A percentile compares a stretch with the other conserved stretches of the same genome.
Evolutionary conservation across 345 rosid genomes (phyloP).

Genomic region (Linum usitatissimum): DNA sequence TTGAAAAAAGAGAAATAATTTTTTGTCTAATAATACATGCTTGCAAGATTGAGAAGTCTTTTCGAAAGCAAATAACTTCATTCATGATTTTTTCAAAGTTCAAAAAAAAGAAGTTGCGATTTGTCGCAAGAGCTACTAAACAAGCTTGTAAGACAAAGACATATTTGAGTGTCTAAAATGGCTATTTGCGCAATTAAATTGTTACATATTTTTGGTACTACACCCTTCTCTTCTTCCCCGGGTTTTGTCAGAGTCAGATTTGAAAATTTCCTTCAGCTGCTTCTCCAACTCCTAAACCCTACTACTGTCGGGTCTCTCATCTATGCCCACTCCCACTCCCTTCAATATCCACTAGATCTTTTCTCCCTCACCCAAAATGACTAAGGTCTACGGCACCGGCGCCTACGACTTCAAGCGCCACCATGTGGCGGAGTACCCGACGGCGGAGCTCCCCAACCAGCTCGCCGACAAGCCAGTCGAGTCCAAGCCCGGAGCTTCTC

Average conservation of each 20-base stretch:
- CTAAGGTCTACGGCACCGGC: constrained; percentile 89
- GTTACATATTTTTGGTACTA: too few species aligned
- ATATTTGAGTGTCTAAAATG: too few species aligned
- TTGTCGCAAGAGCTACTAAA: background rate
- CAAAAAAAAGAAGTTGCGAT: background rate
- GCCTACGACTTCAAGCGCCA: constrained; percentile 97
- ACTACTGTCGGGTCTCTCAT: background rate
- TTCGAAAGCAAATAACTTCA: background rate
- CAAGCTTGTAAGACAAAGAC: background rate
- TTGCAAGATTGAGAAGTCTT: background rate
- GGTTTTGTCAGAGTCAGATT: too few species aligned
- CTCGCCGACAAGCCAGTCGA: constrained; percentile 44
- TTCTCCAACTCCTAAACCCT: constrained; percentile 5
- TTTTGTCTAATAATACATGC: too few species aligned
- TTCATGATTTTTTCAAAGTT: background rate
- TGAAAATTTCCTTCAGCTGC: too few species aligned
- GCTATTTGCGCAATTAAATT: too few species aligned
- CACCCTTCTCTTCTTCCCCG: too few species aligned
- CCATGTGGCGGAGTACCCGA: constrained; percentile 91
- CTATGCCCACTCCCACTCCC: background rate
- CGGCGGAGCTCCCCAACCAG: constrained; percentile 41
- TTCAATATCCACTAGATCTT: background rate
- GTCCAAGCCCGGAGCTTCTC: constrained; percentile 46
- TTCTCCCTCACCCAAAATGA: constrained; percentile 27
- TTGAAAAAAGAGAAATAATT: too few species aligned